A percentile compares a stretch with the other conserved stretches of the same genome.
These are phyloP conservation scores for Elsinoe ampelina DNA, from an alignment of 2,329 filamentous ascomycete genomes.

Conservation along the genomic window DNA sequence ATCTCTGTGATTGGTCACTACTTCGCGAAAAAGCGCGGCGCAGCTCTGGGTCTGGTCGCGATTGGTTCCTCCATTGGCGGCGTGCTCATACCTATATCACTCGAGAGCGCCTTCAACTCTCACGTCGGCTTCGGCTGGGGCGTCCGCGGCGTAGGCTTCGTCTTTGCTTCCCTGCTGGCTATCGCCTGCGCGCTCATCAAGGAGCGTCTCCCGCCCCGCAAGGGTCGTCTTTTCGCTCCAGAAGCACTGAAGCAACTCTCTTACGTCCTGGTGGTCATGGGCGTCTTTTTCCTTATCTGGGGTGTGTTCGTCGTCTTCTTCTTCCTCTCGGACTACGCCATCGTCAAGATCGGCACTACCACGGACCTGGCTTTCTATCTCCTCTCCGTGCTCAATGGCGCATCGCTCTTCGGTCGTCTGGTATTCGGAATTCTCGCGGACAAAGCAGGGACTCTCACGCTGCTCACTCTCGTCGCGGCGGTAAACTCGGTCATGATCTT, in stretches of 20 bases:
- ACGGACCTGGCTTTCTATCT: slow-evolving; percentile 52
- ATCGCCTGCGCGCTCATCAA: slow-evolving; percentile 14
- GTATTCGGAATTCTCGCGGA: slow-evolving; percentile 49
- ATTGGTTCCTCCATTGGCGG: slow-evolving; percentile 43
- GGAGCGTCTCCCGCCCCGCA: slow-evolving; percentile 11
- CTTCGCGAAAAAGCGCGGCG: slow-evolving; percentile 43
- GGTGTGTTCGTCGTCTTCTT: slow-evolving; percentile 38
- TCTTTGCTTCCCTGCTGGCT: slow-evolving; percentile 22
- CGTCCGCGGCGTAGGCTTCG: slow-evolving; percentile 38
- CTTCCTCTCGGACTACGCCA: slow-evolving; percentile 49
- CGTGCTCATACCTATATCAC: slow-evolving; percentile 42
- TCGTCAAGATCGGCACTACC: slow-evolving; percentile 40
- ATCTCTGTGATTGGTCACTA: slow-evolving; percentile 57
- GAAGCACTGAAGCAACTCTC: slow-evolving; percentile 33
- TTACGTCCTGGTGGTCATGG: slow-evolving; percentile 34
- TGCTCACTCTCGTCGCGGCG: not conserved
- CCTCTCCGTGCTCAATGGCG: slow-evolving; percentile 54
- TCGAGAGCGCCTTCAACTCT: slow-evolving; percentile 34
- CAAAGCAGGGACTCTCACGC: slow-evolving; percentile 39
- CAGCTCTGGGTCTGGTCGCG: slow-evolving; percentile 50
- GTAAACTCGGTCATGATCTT: slow-evolving; percentile 38
- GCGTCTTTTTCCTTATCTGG: slow-evolving; percentile 36
- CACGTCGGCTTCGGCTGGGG: slow-evolving; percentile 44
- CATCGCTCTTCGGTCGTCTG: slow-evolving; percentile 45
- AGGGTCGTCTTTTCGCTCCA: slow-evolving; percentile 12